These are phyloP conservation scores for Pythium periplocum DNA, from an alignment of 352 stramenopile species.

Conservation along the genomic window DNA sequence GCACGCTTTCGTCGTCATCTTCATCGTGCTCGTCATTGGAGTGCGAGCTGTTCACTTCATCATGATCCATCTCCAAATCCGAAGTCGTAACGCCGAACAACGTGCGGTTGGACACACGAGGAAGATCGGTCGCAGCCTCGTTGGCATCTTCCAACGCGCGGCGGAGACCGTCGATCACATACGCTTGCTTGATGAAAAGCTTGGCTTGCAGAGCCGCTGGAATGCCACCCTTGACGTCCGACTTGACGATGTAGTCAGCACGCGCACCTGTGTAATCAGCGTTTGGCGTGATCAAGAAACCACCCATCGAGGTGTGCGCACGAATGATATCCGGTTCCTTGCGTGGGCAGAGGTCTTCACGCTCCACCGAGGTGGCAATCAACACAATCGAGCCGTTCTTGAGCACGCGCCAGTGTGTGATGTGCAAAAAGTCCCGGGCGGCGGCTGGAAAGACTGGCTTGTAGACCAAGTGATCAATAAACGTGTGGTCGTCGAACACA, in stretches of 20 bases:
- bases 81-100: slow-evolving; percentile 38
- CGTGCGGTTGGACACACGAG: slow-evolving; percentile 45
- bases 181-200: slow-evolving; percentile 68
- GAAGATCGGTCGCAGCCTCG: slow-evolving; percentile 9
- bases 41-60: slow-evolving; percentile 8
- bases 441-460: slow-evolving; percentile 58
- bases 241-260: slow-evolving; percentile 63
- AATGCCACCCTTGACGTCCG: slow-evolving; percentile 56
- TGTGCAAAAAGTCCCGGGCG: slow-evolving; percentile 52
- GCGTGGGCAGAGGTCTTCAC: slow-evolving; percentile 30
- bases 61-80: slow-evolving; percentile 21
- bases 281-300: slow-evolving; percentile 59
- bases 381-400: slow-evolving; percentile 47
- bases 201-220: slow-evolving; percentile 49
- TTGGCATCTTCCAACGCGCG: slow-evolving; percentile 52
- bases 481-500: slow-evolving; percentile 68
- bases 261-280: slow-evolving; percentile 47
- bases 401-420: slow-evolving; percentile 73
- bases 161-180: slow-evolving; percentile 53
- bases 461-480: slow-evolving; percentile 65
- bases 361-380: slow-evolving; percentile 37
- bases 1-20: slow-evolving; percentile 31
- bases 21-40: slow-evolving; percentile 25
- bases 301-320: slow-evolving; percentile 45
- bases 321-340: slow-evolving; percentile 48